Base-by-base conservation (phyloP, 495 filamentous ascomycete species). In the Cairneyella variabilis region DNA sequence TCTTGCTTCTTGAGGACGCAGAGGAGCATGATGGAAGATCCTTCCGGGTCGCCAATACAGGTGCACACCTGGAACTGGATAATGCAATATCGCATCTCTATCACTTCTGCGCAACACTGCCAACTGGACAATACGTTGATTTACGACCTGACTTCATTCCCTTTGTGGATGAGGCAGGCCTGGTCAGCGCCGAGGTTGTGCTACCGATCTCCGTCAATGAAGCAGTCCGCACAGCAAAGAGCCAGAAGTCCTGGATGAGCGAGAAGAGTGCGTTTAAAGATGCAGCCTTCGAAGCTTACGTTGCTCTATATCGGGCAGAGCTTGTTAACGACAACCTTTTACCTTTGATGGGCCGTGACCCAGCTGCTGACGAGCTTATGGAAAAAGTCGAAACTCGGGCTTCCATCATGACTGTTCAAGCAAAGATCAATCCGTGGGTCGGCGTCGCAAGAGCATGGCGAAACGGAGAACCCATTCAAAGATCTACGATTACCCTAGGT, bases 261-360 rank as follows among this genome's bases (percentile, higher is more conserved):
- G 89, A 96, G 64, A 81, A 76, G 34, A 83, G 76, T 45, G 92
- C 93, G 4, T 82, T 73, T 56, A 88, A 85, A 56, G 93, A 97
- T 62, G 85, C 89, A 2, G 88, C 90, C 0, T 93, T 96, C 48
- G 78, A 89, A 60, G 88, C 91, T 11, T 96, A 92, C 62, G 67
- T 76, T 22, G 76, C 75, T 2, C 74, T 98, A 0, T 82, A 90
- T 61, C 53, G 79, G 28, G 83, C 78, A 36, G 84, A 85, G 0
- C 70, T 95, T 20, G 68, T 97, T 18, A 90, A 91, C 45, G 79
- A 95, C 37, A 80, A 95, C 56, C 73, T 97, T 1, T 71, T 96
- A 49, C 92, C 93, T 1, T 54, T 79, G 9, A 54, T 64, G 20
- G 57, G 57, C 27, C 55, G 64, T 25, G 64, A 71, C 48, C 56